A percentile compares a stretch with the other conserved stretches of the same genome.
Conservation (phyloP, 495 filamentous ascomycete genomes). For the Podospora pseudocomata region DNA sequence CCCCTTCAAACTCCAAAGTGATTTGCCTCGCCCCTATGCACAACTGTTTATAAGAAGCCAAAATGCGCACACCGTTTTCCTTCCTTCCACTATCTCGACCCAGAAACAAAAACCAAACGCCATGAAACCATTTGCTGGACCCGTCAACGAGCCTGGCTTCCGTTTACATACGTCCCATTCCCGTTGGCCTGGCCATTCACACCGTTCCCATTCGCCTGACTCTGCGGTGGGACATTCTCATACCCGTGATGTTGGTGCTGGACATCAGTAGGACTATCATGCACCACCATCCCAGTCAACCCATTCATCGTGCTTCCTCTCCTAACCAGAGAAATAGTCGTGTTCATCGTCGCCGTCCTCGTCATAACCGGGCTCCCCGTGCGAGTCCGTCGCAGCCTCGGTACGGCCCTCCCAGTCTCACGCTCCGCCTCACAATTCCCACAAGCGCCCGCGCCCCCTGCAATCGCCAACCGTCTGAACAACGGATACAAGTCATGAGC, state of each 20-base stretch:
- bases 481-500: conserved; percentile 30
- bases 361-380: not conserved
- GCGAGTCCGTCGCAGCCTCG: not conserved
- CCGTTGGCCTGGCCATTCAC: not conserved
- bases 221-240: not conserved
- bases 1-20: no score
- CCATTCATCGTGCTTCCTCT: not conserved
- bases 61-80: not conserved
- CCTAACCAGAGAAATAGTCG: not conserved
- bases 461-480: conserved; percentile 31
- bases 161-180: not conserved
- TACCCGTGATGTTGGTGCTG: not conserved
- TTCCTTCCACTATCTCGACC: not conserved
- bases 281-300: not conserved
- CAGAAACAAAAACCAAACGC: not conserved
- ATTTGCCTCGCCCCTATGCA: not conserved
- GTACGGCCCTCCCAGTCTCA: conserved; percentile 16
- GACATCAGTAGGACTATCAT: not conserved
- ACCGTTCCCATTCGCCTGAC: not conserved
- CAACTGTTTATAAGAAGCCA: not conserved
- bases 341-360: not conserved
- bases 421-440: conserved; percentile 30
- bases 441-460: conserved; percentile 24
- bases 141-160: not conserved
- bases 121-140: not conserved